Evolutionary conservation across 495 filamentous ascomycete genomes (phyloP), one percentile per base, ranked within the genome.

Genomic region (Rhizodiscina lignyota): DNA sequence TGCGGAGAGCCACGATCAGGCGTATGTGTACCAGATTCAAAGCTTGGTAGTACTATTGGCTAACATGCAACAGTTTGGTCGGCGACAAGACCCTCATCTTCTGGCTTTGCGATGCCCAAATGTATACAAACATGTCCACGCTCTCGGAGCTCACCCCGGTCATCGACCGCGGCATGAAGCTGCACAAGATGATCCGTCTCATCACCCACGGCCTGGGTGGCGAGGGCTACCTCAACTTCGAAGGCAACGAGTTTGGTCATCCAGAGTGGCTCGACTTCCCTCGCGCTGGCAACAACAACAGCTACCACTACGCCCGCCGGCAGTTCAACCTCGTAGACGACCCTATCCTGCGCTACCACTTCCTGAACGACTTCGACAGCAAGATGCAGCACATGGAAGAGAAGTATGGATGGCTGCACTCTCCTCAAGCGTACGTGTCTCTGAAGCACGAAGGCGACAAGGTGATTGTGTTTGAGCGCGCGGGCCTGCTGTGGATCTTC

Each of bases 251-350:
- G 55, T 97, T 97, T 55, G 89, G 89, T 1, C 89, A 97, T 55
- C 89, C 89, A 0, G 89, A 97, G 62, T 97, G 89, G 89, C 83
- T 97, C 37, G 89, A 97, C 55, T 97, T 97, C 59, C 89, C 89
- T 8, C 79, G 89, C 21, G 85, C 69, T 41, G 89, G 91, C 31
- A 97, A 97, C 66, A 60, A 78, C 49, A 94, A 96, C 56, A 86
- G 79, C 42, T 97, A 82, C 72, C 89, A 85, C 75, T 97, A 96
- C 55, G 89, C 89, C 2, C 76, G 89, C 2, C 80, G 89, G 32
- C 89, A 94, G 57, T 77, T 93, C 42, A 94, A 97, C 55, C 70
- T 97, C 4, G 76, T 83, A 0, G 83, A 93, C 36, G 89, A 97
- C 58, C 38, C 58, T 5, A 67, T 89, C 3, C 70, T 96, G 30